A percentile compares a stretch with the other conserved stretches of the same genome.
These are phyloP conservation scores for Sisymbrium altissimum DNA, from an alignment of 345 rosid genomes.

Conservation along the genomic window DNA sequence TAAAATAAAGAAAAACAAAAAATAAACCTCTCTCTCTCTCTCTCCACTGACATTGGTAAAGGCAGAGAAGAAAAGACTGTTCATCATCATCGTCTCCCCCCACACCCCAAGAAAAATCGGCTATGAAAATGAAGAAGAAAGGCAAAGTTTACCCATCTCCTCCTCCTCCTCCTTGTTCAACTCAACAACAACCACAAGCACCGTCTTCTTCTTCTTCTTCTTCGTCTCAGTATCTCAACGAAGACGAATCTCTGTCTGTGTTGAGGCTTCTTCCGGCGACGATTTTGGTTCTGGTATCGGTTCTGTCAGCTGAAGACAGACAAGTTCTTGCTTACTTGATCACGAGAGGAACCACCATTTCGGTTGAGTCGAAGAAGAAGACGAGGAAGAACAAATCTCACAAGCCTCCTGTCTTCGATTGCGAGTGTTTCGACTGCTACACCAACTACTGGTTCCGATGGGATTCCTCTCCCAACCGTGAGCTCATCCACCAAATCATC, in stretches of 20 bases:
- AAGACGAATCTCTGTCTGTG: slow-evolving; percentile 48
- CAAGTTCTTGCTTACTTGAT: slow-evolving; percentile 93
- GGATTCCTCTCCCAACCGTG: slow-evolving; percentile 87
- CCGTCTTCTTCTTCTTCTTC: slow-evolving; percentile 1
- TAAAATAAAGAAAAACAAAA: background rate
- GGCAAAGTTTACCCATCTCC: slow-evolving; percentile 85
- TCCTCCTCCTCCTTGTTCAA: slow-evolving; percentile 29
- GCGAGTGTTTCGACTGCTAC: slow-evolving; percentile 91
- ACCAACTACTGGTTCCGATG: slow-evolving; percentile 81
- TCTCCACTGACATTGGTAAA: slow-evolving; percentile 21
- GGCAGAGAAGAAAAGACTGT: slow-evolving; percentile 7
- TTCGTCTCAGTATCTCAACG: slow-evolving; percentile 2
- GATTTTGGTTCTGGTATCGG: slow-evolving; percentile 59
- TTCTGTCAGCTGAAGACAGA: slow-evolving; percentile 64
- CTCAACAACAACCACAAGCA: slow-evolving; percentile 5
- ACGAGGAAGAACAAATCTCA: slow-evolving; percentile 36
- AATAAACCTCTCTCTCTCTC: slow-evolving; percentile 17
- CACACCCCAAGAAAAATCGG: background rate
- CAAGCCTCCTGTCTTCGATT: slow-evolving; percentile 51
- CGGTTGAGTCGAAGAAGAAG: slow-evolving; percentile 30
- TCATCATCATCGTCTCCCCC: slow-evolving; percentile 19
- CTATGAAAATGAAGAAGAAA: slow-evolving; percentile 79
- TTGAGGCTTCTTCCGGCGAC: slow-evolving; percentile 71
- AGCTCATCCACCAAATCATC: slow-evolving; percentile 72
- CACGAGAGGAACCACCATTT: slow-evolving; percentile 31